These are phyloP conservation scores for Solanum hybrid DNA, from an alignment of 305 asterid species.

Conservation along the genomic window DNA sequence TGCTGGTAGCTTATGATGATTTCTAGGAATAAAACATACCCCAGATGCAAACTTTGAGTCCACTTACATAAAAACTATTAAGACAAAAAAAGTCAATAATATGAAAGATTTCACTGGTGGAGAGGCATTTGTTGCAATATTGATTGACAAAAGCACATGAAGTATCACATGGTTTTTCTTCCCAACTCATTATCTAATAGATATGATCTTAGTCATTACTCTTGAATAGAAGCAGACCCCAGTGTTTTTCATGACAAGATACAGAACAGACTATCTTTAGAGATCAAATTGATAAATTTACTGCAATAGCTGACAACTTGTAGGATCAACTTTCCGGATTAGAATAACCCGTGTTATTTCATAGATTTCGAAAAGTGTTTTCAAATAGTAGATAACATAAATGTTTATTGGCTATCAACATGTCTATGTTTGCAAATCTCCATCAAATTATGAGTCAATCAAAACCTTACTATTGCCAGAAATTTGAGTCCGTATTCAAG, in stretches of 20 bases:
- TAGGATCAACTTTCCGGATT: too few relatives aligned
- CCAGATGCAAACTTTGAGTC: background rate
- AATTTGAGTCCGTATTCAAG: background rate
- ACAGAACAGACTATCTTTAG: background rate
- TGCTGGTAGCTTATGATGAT: background rate
- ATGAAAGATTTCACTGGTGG: background rate
- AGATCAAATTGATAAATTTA: background rate
- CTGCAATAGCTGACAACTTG: too few relatives aligned
- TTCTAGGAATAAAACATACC: background rate
- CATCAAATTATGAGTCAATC: background rate
- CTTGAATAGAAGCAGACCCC: background rate
- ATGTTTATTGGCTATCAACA: too few relatives aligned
- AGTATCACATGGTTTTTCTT: background rate
- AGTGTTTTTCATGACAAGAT: background rate
- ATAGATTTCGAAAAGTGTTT: too few relatives aligned
- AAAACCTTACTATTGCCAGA: background rate
- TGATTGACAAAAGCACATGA: background rate
- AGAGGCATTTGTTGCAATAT: background rate
- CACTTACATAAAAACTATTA: background rate
- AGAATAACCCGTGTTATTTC: too few relatives aligned
- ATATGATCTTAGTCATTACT: background rate
- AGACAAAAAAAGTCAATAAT: background rate
- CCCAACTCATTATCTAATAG: background rate
- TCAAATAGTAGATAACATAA: too few relatives aligned
- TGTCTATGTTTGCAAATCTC: background rate